Base-by-base conservation (phyloP, 345 rosid genomes). In the Pseudoturritis turrita region DNA sequence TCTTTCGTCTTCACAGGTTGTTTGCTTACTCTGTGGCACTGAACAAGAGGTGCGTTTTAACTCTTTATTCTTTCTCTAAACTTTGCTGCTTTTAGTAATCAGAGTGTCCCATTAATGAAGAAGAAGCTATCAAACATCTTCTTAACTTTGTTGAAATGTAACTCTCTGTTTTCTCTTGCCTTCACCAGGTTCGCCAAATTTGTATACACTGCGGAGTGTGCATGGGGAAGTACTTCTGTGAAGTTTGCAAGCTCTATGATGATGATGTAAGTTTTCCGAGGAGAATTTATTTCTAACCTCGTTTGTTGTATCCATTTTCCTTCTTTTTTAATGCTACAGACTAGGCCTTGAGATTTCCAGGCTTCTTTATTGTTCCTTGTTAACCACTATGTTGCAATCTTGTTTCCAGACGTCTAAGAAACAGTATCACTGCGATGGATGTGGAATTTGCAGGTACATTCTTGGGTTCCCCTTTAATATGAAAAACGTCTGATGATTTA, bases 361-460 rank as follows among this genome's bases (percentile, higher is more conserved):
- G 44, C 5, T 31, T 69, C 19, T 19, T 46, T 56, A 18, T 19
- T 29, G 36, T 58, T 76, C 17, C 23, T 64, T 25, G 18, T 28
- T 69, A 46, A 62, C 58, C 29, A 56, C 40, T 18, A 49, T 68
- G 49, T 31, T 69, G 13, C 62, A 44, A 60, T 65, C 63, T 21
- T 28, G 70, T 40, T 65, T 79, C 73, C 88, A 93, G 98, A 81
- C 81, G 9, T 81, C 90, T 2, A 90, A 90, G 84, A 81, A 76
- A 45, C 98, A 93, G 65, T 93, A 83, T 76, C 97, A 93, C 73
- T 93, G 98, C 50, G 79, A 79, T 10, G 90, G 93, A 10, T 93
- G 98, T 76, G 97, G 96, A 64, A 93, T 93, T 46, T 93, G 98
- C 96, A 90, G 98, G 98, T 93, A 80, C 72, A 49, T 23, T 64